These are phyloP conservation scores for Flammula alnicola DNA, from an alignment of 1,284 basidiomycete genomes.

Conservation along the genomic window DNA sequence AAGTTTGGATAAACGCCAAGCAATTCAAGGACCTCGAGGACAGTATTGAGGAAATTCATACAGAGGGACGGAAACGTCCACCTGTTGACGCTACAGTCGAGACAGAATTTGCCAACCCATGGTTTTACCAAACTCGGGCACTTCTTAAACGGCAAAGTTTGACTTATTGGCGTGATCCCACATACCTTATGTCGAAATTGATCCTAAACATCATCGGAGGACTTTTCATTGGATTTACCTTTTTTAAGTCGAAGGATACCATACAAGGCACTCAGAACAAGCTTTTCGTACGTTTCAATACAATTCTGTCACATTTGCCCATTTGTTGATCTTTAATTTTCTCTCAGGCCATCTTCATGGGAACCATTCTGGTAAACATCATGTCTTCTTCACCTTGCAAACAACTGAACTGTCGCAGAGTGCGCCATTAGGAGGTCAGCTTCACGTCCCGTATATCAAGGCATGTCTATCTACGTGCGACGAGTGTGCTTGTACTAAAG, in stretches of 20 bases:
- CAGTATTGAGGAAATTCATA: constrained; percentile 41
- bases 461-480: constrained; percentile 14
- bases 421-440: constrained; percentile 54
- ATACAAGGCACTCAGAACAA: constrained; percentile 77
- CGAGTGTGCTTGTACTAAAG: neutral
- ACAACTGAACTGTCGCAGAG: constrained; percentile 27
- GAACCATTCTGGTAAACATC: constrained; percentile 39
- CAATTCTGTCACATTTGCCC: neutral
- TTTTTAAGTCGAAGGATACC: constrained; percentile 65
- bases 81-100: constrained; percentile 37
- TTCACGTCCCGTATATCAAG: constrained; percentile 58
- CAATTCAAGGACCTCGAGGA: constrained; percentile 31
- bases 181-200: constrained; percentile 74
- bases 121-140: constrained; percentile 47
- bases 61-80: constrained; percentile 41
- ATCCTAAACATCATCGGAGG: constrained; percentile 53
- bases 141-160: constrained; percentile 58
- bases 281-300: constrained; percentile 54
- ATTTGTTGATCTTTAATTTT: neutral
- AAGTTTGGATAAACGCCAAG: constrained; percentile 45
- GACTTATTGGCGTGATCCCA: constrained; percentile 65
- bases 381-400: neutral
- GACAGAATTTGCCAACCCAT: constrained; percentile 51
- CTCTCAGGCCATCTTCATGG: constrained; percentile 53
- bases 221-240: constrained; percentile 68